These are phyloP conservation scores for Stagonosporopsis vannaccii DNA, from an alignment of 2,329 filamentous ascomycete species.

Conservation along the genomic window DNA sequence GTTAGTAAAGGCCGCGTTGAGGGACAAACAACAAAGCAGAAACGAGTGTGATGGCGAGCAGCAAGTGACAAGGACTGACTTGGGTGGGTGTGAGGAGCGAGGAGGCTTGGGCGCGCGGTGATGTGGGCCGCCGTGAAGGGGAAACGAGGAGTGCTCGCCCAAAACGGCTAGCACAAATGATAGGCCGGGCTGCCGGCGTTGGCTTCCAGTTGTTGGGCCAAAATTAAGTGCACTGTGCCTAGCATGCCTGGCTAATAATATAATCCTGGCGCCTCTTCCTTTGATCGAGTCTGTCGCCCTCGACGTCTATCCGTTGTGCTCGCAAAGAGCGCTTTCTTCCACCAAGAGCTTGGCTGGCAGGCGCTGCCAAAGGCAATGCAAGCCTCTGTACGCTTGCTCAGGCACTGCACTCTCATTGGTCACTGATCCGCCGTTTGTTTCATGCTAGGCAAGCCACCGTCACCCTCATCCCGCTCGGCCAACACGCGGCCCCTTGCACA, in stretches of 20 bases:
- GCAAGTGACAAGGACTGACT: conserved; percentile 31
- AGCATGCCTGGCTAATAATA: conserved; percentile 3
- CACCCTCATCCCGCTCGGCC: conserved; percentile 17
- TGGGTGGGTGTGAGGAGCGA: conserved; percentile 24
- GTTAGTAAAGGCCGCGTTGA: conserved; percentile 5
- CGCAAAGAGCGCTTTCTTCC: conserved; percentile 1
- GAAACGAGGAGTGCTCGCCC: conserved; percentile 7
- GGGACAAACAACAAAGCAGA: conserved; percentile 13
- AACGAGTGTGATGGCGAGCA: conserved; percentile 41
- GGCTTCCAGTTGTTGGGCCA: conserved; percentile 13
- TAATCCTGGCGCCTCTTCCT: background rate
- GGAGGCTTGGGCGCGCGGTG: conserved; percentile 29
- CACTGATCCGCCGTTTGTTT: conserved; percentile 12
- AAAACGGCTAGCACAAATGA: conserved; percentile 2
- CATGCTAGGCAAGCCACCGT: conserved; percentile 15
- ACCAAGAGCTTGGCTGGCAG: conserved; percentile 4
- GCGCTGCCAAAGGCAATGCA: conserved; percentile 7
- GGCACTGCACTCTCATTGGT: background rate
- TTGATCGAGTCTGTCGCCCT: background rate
- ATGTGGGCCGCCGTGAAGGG: conserved; percentile 22
- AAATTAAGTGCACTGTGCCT: background rate
- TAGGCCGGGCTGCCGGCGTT: conserved; percentile 7
- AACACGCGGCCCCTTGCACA: conserved; percentile 18
- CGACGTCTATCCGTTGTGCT: background rate
- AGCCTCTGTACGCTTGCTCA: conserved; percentile 2